Conservation (phyloP, 2,329 filamentous ascomycete species). For the Pseudocercospora ulei region DNA sequence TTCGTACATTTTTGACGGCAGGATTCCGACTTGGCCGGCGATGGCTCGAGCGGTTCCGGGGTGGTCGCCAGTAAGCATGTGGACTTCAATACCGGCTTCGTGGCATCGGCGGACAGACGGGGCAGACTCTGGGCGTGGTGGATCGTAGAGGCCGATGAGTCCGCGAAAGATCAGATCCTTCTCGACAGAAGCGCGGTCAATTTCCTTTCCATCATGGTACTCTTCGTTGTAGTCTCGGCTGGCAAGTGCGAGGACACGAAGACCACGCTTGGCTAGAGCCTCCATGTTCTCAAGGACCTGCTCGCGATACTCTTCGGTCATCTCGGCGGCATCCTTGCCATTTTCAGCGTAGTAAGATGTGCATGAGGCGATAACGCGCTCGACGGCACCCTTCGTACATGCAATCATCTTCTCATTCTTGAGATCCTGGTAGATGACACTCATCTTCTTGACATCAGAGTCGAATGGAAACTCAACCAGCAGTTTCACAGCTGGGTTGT, state of each 20-base stretch:
- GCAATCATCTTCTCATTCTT: slow-evolving; percentile 42
- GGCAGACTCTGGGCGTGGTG: slow-evolving; percentile 70
- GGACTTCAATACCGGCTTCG: slow-evolving; percentile 64
- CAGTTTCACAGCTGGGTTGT: slow-evolving; percentile 44
- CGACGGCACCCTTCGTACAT: slow-evolving; percentile 60
- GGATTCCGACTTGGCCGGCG: slow-evolving; percentile 67
- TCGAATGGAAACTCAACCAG: slow-evolving; percentile 64
- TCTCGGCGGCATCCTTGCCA: slow-evolving; percentile 39
- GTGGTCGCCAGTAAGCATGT: slow-evolving; percentile 80
- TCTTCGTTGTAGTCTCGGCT: slow-evolving; percentile 37
- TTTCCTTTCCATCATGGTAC: slow-evolving; percentile 42
- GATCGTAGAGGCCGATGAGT: slow-evolving; percentile 78
- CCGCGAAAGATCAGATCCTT: slow-evolving; percentile 62
- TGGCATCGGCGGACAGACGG: slow-evolving; percentile 60
- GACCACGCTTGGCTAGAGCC: slow-evolving; percentile 51
- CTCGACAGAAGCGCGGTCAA: slow-evolving; percentile 55
- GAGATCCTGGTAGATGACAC: slow-evolving; percentile 57
- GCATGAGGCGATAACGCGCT: slow-evolving; percentile 57
- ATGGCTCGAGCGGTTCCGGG: slow-evolving; percentile 69
- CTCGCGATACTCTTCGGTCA: slow-evolving; percentile 47
- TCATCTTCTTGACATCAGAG: slow-evolving; percentile 67
- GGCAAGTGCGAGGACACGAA: slow-evolving; percentile 59
- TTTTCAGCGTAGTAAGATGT: slow-evolving; percentile 35
- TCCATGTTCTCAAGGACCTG: slow-evolving; percentile 60
- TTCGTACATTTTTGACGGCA: slow-evolving; percentile 51